Conservation (phyloP, 2,329 filamentous ascomycete genomes). For the Curvularia eragrostidis region DNA sequence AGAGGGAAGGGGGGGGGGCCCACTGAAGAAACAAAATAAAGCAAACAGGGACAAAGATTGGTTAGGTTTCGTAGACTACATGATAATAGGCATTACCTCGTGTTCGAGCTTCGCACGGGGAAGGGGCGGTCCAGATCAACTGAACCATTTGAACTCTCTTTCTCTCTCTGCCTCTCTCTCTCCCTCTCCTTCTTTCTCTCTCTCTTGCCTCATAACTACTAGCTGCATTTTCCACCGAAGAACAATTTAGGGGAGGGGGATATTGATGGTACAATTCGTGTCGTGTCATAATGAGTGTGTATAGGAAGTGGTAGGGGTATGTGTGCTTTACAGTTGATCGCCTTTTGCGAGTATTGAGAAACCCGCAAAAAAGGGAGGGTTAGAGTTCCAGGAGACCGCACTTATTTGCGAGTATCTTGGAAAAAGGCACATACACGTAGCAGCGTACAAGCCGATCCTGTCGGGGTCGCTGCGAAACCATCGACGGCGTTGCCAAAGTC, state of each 20-base stretch:
- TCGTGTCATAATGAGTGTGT: constrained; percentile 15
- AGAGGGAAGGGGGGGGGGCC: too few species aligned
- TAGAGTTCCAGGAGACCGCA: neutral
- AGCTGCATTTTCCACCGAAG: neutral
- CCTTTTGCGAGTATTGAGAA: neutral
- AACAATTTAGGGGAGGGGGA: neutral
- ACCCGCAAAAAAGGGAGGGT: neutral
- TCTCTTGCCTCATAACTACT: neutral
- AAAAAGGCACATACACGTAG: neutral
- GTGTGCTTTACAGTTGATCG: neutral
- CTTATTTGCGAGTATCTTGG: neutral
- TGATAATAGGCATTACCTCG: neutral
- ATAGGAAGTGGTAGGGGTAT: neutral
- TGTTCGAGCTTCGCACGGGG: neutral
- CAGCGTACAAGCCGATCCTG: neutral
- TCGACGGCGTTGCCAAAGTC: neutral
- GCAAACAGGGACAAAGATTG: neutral
- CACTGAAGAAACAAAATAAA: neutral
- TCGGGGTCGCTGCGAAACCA: neutral
- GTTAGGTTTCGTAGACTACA: neutral
- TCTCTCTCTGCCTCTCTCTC: neutral
- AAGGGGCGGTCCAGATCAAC: neutral
- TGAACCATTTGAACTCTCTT: neutral
- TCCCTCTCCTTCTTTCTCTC: neutral
- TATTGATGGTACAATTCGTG: constrained; percentile 8